These are phyloP conservation scores for Pichia californica DNA, from an alignment of 805 yeast species.

Conservation along the genomic window DNA sequence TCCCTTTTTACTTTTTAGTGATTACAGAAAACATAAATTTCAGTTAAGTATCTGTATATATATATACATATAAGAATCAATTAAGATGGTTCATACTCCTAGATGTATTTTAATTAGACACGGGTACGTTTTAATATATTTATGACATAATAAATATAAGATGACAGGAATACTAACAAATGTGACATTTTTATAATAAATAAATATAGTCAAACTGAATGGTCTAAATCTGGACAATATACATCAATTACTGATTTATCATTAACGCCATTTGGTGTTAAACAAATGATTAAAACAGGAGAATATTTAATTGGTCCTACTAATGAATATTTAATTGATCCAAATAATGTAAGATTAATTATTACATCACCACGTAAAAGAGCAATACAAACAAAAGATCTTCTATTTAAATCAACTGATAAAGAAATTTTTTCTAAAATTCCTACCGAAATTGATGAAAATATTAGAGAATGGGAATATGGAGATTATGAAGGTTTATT, in stretches of 20 bases:
- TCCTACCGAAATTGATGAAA: constrained; percentile 49
- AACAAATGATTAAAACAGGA: constrained; percentile 73
- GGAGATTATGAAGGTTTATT: constrained; percentile 89
- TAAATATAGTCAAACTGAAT: constrained; percentile 71
- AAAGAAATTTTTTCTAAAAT: constrained; percentile 37
- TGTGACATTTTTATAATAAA: no score
- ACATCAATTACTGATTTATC: constrained; percentile 82
- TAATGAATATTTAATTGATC: constrained; percentile 51
- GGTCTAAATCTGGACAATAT: constrained; percentile 92
- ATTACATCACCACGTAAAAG: constrained; percentile 78
- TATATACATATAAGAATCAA: no score
- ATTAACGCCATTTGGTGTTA: constrained; percentile 70
- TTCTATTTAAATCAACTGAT: constrained; percentile 48
- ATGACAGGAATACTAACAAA: not conserved
- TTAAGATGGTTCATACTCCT: constrained; percentile 42
- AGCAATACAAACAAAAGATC: constrained; percentile 67
- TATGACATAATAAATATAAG: not conserved
- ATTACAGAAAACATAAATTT: no score
- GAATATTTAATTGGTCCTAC: constrained; percentile 53
- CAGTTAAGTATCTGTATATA: no score
- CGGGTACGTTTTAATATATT: constrained; percentile 35
- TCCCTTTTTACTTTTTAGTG: no score
- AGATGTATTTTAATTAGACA: constrained; percentile 71
- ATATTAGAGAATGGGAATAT: constrained; percentile 90
- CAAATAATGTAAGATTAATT: constrained; percentile 53